These are phyloP conservation scores for Cucurbita argyrosperma DNA, from an alignment of 306 rosid genomes.

Conservation along the genomic window DNA sequence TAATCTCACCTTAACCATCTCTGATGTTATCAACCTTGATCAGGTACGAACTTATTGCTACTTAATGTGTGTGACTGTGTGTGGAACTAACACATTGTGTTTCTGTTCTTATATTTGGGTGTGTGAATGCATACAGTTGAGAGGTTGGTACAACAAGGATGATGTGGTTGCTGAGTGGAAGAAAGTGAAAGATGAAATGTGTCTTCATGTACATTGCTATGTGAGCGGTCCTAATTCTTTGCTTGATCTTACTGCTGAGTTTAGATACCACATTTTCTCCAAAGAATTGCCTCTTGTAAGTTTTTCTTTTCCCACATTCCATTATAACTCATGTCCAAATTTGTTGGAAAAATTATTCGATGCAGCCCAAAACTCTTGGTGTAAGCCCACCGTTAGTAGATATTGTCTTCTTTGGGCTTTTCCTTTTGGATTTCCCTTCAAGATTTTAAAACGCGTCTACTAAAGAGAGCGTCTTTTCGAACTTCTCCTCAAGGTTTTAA, in stretches of 20 bases:
- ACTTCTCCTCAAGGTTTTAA: no score
- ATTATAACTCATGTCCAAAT: no score
- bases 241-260: constrained; percentile 62
- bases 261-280: constrained; percentile 90
- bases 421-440: no score
- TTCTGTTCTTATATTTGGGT: not conserved
- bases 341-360: no score
- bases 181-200: constrained; percentile 76
- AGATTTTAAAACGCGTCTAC: no score
- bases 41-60: constrained; percentile 38
- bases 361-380: no score
- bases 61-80: not conserved
- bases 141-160: constrained; percentile 89
- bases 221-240: constrained; percentile 82
- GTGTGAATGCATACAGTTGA: constrained; percentile 37
- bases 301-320: not conserved
- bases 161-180: constrained; percentile 99
- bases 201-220: constrained; percentile 84
- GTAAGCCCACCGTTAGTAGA: no score
- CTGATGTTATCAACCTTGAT: constrained; percentile 79
- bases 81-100: not conserved
- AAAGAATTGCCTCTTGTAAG: constrained; percentile 92
- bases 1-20: constrained; percentile 75
- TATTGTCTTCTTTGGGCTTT: no score
- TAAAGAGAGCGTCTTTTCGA: no score